Percentiles rank a stretch among this genome's conserved stretches.
Evolutionary conservation across 805 yeast species (phyloP).

Genomic region (Teunomyces atbi): DNA sequence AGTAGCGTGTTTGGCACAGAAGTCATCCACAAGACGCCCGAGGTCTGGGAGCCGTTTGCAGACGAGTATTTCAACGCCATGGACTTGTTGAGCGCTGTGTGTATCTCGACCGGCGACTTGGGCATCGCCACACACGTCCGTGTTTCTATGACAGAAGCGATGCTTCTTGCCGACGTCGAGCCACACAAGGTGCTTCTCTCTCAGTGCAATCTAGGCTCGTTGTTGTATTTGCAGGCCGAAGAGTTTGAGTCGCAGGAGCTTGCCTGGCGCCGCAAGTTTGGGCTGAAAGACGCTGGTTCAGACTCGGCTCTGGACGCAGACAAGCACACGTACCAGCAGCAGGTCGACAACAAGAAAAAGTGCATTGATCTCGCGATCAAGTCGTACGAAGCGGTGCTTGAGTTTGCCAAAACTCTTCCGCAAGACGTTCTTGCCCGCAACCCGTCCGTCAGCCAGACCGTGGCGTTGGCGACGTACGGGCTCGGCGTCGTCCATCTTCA

Average conservation of each 20-base stretch:
- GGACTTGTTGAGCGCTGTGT: conserved; percentile 71
- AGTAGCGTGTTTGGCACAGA: conserved; percentile 10
- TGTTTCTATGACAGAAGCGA: conserved; percentile 63
- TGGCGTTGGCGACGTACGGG: conserved; percentile 81
- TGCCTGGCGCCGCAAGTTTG: conserved; percentile 19
- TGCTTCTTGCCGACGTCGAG: conserved; percentile 69
- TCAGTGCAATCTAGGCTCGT: conserved; percentile 68
- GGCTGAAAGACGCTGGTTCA: too few relatives aligned
- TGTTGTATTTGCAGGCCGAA: conserved; percentile 67
- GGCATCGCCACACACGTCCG: conserved; percentile 59
- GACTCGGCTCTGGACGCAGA: conserved; percentile 25
- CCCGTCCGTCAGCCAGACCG: conserved; percentile 53
- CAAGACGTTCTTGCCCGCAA: conserved; percentile 20
- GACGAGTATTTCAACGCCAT: conserved; percentile 77
- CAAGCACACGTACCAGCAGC: conserved; percentile 21
- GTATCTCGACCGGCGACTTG: conserved; percentile 67
- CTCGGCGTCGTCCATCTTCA: conserved; percentile 78
- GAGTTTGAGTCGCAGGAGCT: conserved; percentile 52
- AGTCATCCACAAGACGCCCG: conserved; percentile 34
- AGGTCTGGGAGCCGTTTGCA: conserved; percentile 69
- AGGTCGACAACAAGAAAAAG: conserved; percentile 18
- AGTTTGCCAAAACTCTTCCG: conserved; percentile 31
- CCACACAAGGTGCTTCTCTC: conserved; percentile 63
- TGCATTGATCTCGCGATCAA: conserved; percentile 30
- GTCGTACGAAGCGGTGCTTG: conserved; percentile 36